phyloP scores from a whole-genome alignment of 164 flowering plant genomes.

The Magnolia sinica region DNA sequence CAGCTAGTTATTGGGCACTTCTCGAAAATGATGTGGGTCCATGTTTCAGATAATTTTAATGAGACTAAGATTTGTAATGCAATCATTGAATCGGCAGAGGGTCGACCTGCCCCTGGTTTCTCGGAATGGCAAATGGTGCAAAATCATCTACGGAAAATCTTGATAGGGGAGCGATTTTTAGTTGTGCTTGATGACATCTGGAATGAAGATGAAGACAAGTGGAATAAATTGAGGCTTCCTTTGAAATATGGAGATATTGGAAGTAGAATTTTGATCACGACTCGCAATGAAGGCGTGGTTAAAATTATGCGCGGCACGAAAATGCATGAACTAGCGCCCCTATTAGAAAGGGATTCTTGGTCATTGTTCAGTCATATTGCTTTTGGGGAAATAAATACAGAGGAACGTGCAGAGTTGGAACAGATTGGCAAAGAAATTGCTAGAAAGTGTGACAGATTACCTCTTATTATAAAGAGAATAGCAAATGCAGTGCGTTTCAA shows the following conservation, averaged over 20 bases:
- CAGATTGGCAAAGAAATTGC: background rate
- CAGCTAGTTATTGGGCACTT: background rate
- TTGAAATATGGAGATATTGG: background rate
- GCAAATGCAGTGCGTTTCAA: constrained; percentile 5
- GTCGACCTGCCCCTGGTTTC: background rate
- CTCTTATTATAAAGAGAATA: constrained; percentile 6
- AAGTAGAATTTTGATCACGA: background rate
- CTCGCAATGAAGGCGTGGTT: background rate
- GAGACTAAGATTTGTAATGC: background rate
- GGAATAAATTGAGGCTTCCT: background rate
- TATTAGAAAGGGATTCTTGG: background rate
- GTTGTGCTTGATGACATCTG: constrained; percentile 1
- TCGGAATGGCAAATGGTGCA: background rate
- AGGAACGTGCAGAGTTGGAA: background rate
- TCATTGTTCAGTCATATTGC: background rate
- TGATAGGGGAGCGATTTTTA: background rate
- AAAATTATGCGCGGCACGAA: background rate
- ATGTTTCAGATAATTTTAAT: constrained; percentile 2
- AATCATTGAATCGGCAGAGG: background rate
- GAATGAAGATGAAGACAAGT: background rate
- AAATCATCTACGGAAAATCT: background rate
- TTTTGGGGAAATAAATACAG: background rate
- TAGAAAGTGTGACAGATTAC: constrained; percentile 10
- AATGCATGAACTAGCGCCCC: background rate
- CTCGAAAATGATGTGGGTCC: background rate